Evolutionary conservation across 305 asterid species (phyloP), one percentile per base, ranked within the genome.

Genomic region (Ilex paraguariensis): DNA sequence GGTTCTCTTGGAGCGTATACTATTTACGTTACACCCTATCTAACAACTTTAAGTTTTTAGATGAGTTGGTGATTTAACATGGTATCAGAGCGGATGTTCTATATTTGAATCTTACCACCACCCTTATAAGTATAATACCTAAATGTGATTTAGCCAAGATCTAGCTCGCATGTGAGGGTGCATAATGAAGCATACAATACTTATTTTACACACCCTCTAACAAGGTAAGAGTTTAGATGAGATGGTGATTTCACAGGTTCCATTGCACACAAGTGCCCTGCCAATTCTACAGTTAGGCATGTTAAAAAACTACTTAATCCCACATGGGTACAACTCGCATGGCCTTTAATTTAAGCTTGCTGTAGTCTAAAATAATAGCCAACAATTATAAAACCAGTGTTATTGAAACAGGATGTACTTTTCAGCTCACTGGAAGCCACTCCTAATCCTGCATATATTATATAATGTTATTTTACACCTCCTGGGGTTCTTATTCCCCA

Each of bases 281-380:
- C 28, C 28, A 21, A 21, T 21, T 21, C 28, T 21, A 21, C 28
- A 0, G 28, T 21, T 21, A 21, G 2, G n/a, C 2, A 42, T 50
- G 9, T 50, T 50, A 7, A 9, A 50, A 50, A 14, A 6, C 6
- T 9, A n/a, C 2, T 50, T 50, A 58, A 76, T 68, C 80, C 75
- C 60, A 82, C 85, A 45, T 6, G 56, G 60, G 17, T 55, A 70
- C 85, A 79, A 79, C 60, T 79, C 51, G 63, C 75, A 49, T 79
- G 90, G 82, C 97, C 76, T 84, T 90, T 79, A 81, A 82, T 66
- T 90, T 95, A 85, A 85, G 81, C 96, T 85, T 73, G 87, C 73
- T 91, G 73, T 82, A 81, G 55, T 74, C 64, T 73, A 42, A 5
- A 71, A 66, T 68, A 75, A 70, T 51, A 60, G 42, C 66, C 42